phyloP scores from a whole-genome alignment of 345 rosid genomes.

The Gossypium rotundifolium region DNA sequence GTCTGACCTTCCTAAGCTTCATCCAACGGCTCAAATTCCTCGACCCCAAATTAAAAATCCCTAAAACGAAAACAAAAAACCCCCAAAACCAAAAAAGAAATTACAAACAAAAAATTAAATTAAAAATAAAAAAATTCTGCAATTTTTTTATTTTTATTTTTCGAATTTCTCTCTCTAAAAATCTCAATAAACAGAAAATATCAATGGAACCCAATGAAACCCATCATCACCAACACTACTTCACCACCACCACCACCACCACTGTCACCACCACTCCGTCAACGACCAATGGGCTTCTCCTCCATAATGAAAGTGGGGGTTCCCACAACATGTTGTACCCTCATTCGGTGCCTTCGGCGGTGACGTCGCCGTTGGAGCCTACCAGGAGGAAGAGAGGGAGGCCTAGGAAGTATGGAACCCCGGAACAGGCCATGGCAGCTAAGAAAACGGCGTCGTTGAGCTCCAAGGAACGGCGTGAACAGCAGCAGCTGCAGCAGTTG shows the following conservation, averaged over 20 bases:
- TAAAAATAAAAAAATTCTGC: constrained; percentile 9
- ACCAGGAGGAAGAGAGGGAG: constrained; percentile 84
- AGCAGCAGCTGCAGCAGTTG: constrained; percentile 8
- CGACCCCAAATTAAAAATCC: neutral
- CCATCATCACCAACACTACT: constrained; percentile 32
- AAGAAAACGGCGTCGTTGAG: constrained; percentile 62
- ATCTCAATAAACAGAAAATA: constrained; percentile 15
- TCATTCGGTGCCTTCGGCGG: constrained; percentile 61
- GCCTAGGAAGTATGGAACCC: constrained; percentile 97
- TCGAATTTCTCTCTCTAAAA: constrained; percentile 26
- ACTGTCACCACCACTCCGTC: constrained; percentile 31
- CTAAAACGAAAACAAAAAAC: neutral
- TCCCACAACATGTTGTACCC: constrained; percentile 42
- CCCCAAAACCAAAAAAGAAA: constrained; percentile 15
- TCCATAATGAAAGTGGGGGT: constrained; percentile 23
- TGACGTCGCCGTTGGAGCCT: constrained; percentile 49
- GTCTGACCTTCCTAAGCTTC: neutral
- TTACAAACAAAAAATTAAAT: neutral
- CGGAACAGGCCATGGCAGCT: constrained; percentile 85
- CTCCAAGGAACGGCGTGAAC: constrained; percentile 42
- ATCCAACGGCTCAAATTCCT: constrained; percentile 24
- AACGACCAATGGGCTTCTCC: constrained; percentile 59
- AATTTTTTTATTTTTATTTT: constrained; percentile 10
- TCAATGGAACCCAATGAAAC: constrained; percentile 61
- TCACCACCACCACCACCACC: constrained; percentile 32